Evolutionary conservation across 2,329 filamentous ascomycete genomes (phyloP).

Genomic region (Lomentospora prolificans): DNA sequence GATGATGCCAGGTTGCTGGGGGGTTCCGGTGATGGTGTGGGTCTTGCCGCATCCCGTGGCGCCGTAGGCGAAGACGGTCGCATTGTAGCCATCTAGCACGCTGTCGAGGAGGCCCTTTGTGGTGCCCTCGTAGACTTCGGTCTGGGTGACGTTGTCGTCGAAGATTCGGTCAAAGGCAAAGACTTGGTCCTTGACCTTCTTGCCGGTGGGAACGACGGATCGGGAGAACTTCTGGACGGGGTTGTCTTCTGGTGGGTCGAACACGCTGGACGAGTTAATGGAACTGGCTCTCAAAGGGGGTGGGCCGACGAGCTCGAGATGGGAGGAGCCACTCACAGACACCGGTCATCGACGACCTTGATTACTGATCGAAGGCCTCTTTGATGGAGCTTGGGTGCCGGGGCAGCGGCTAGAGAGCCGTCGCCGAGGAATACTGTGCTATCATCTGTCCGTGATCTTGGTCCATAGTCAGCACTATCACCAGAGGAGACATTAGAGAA

Average conservation of each 20-base stretch:
- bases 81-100: slow-evolving; percentile 95
- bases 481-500: background rate
- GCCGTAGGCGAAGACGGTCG: slow-evolving; percentile 96
- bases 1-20: slow-evolving; percentile 92
- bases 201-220: slow-evolving; percentile 72
- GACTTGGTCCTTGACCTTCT: slow-evolving; percentile 92
- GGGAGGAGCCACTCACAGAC: slow-evolving; percentile 58
- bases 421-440: slow-evolving; percentile 90
- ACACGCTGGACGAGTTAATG: slow-evolving; percentile 55
- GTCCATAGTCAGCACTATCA: background rate
- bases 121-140: slow-evolving; percentile 90
- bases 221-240: slow-evolving; percentile 80
- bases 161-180: slow-evolving; percentile 96
- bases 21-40: slow-evolving; percentile 88
- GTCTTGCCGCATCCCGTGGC: slow-evolving; percentile 98
- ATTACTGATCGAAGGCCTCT: slow-evolving; percentile 86
- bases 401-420: slow-evolving; percentile 80
- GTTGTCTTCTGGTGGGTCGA: slow-evolving; percentile 93
- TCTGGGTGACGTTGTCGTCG: slow-evolving; percentile 86
- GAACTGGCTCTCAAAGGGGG: too few species aligned
- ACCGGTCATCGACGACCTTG: slow-evolving; percentile 93
- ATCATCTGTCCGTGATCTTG: slow-evolving; percentile 62
- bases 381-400: slow-evolving; percentile 72
- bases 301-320: background rate
- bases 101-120: slow-evolving; percentile 85